A percentile compares a stretch with the other conserved stretches of the same genome.
Evolutionary conservation across 768 basidiomycete genomes (phyloP).

Genomic region (Heimioporus sp.): DNA sequence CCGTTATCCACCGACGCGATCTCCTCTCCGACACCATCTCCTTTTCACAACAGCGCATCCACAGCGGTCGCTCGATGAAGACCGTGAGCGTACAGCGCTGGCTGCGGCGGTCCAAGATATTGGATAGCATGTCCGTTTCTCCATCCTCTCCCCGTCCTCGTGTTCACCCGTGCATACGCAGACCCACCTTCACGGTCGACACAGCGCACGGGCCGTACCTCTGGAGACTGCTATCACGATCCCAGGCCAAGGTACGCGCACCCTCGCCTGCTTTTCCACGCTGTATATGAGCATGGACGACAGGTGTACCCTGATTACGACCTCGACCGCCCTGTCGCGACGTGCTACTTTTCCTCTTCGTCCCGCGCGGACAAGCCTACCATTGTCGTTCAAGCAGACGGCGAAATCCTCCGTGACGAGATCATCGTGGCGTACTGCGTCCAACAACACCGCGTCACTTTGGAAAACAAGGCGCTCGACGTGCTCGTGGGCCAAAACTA

Average conservation of each 20-base stretch:
- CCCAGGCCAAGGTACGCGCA: constrained; percentile 20
- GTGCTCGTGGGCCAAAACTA: constrained; percentile 23
- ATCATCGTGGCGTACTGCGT: constrained; percentile 27
- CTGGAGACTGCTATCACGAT: constrained; percentile 24
- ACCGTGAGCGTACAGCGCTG: constrained; percentile 24
- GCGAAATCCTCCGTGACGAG: constrained; percentile 30
- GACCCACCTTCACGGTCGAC: constrained; percentile 18
- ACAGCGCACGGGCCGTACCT: constrained; percentile 24
- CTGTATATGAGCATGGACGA: no score
- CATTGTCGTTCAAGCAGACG: constrained; percentile 18
- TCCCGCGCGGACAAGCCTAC: constrained; percentile 12
- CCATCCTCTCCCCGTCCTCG: neutral
- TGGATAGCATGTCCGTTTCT: constrained; percentile 23
- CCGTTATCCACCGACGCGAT: constrained; percentile 25
- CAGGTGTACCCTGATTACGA: constrained; percentile 25
- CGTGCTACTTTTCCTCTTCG: constrained; percentile 15
- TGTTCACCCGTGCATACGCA: neutral
- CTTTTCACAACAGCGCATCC: constrained; percentile 18
- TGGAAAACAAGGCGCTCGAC: constrained; percentile 25
- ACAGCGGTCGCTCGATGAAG: neutral
- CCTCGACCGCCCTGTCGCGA: constrained; percentile 21
- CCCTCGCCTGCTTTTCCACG: no score
- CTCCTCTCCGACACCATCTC: constrained; percentile 26
- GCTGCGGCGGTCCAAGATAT: constrained; percentile 24
- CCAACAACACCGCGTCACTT: constrained; percentile 22